Conservation (phyloP, 371 early-diverging fungal species). For the Mucor circinelloides region DNA sequence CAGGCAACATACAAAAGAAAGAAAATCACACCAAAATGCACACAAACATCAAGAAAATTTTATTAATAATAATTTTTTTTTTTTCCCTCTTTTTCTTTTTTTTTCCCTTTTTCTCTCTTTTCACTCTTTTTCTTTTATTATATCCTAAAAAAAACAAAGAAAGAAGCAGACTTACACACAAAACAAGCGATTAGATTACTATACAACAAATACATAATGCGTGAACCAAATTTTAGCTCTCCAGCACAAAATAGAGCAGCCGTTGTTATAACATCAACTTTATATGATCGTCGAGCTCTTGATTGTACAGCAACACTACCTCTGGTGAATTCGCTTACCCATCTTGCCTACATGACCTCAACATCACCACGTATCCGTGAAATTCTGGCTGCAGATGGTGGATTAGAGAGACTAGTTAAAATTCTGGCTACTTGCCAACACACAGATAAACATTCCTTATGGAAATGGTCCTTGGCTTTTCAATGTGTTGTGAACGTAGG, state of each 20-base stretch:
- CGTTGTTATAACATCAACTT: constrained; percentile 73
- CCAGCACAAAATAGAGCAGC: constrained; percentile 75
- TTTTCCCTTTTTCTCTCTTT: not conserved
- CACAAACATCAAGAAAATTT: not conserved
- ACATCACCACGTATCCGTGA: constrained; percentile 79
- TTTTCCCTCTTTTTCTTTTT: constrained; percentile 2
- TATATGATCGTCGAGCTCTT: constrained; percentile 91
- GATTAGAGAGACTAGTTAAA: constrained; percentile 79
- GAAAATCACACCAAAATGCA: not conserved
- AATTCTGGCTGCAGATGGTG: constrained; percentile 84
- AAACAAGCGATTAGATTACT: not conserved
- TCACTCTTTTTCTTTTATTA: not conserved
- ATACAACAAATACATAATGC: constrained; percentile 50
- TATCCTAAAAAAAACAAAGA: not conserved
- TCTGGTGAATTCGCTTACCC: constrained; percentile 82
- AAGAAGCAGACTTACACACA: not conserved
- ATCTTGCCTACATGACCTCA: constrained; percentile 81
- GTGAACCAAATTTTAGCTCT: constrained; percentile 79
- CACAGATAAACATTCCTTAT: constrained; percentile 67
- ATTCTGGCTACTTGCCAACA: constrained; percentile 74
- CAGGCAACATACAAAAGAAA: not conserved
- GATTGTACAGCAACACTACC: constrained; percentile 85
- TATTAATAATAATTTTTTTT: not conserved
- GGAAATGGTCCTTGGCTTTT: constrained; percentile 82
- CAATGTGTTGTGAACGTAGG: constrained; percentile 87